A percentile compares a stretch with the other conserved stretches of the same genome.
Conservation (phyloP, 2,329 filamentous ascomycete species). For the Cladosporium sp. region DNA sequence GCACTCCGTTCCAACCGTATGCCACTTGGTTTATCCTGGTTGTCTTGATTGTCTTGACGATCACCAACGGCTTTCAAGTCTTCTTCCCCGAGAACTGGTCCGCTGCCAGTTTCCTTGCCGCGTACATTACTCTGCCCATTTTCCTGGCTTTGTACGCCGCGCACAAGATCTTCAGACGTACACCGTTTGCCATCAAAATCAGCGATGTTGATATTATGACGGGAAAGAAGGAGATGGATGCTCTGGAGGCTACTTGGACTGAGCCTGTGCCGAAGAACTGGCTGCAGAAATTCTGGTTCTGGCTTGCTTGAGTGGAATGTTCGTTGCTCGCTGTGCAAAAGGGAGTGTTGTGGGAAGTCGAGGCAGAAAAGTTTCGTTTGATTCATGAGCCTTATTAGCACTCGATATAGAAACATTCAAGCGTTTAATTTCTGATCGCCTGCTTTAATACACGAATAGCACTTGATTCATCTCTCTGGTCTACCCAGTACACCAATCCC, state of each 20-base stretch:
- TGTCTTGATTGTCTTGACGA: constrained; percentile 45
- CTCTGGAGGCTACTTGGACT: constrained; percentile 36
- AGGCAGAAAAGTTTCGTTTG: too few relatives aligned
- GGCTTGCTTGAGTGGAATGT: constrained; percentile 40
- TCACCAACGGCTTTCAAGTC: constrained; percentile 59
- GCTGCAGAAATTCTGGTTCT: constrained; percentile 47
- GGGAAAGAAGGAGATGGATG: constrained; percentile 46
- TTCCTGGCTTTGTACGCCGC: constrained; percentile 53
- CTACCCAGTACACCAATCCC: too few relatives aligned
- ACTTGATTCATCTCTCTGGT: too few relatives aligned
- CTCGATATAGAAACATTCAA: too few relatives aligned
- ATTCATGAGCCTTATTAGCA: too few relatives aligned
- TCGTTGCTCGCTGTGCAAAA: too few relatives aligned
- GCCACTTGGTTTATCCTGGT: constrained; percentile 48
- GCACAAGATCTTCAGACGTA: constrained; percentile 52
- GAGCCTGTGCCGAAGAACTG: constrained; percentile 40
- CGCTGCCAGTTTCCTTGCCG: constrained; percentile 57
- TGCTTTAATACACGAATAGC: too few relatives aligned
- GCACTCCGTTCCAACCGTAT: constrained; percentile 49
- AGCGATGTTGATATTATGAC: constrained; percentile 43
- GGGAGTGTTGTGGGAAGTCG: too few relatives aligned
- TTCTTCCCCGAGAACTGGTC: constrained; percentile 46
- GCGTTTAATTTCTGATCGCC: too few relatives aligned
- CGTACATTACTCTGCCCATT: constrained; percentile 58
- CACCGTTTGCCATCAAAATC: constrained; percentile 40